These are phyloP conservation scores for Hirschioporus abietinus DNA, from an alignment of 768 basidiomycete species.

Conservation along the genomic window DNA sequence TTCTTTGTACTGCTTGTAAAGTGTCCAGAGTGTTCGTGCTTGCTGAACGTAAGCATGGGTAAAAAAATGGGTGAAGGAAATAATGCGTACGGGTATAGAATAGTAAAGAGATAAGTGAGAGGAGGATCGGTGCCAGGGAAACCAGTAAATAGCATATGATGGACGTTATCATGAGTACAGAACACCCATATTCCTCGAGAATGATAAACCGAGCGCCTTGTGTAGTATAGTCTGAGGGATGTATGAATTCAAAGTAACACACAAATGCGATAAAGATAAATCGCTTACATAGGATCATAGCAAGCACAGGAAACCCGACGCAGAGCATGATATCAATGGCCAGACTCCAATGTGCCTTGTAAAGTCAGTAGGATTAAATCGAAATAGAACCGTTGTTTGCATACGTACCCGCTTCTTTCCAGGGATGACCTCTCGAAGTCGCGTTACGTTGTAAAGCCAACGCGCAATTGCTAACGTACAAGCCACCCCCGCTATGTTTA, in stretches of 20 bases:
- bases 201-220: constrained; percentile 29
- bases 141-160: background rate
- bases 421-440: background rate
- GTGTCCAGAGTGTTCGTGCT: background rate
- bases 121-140: background rate
- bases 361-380: background rate
- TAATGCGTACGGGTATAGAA: background rate
- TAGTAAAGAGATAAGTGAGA: background rate
- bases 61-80: background rate
- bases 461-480: background rate
- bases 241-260: background rate
- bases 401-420: background rate
- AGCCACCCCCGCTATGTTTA: background rate
- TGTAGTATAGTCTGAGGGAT: constrained; percentile 24
- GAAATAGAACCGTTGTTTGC: background rate
- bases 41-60: background rate
- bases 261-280: background rate
- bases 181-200: constrained; percentile 26
- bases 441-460: background rate
- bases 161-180: background rate
- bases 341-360: background rate
- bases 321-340: background rate
- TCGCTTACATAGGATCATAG: background rate
- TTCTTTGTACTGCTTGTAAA: background rate
- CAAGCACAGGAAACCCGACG: background rate